Conservation (phyloP, 2,329 filamentous ascomycete genomes). For the Neurospora sp. region DNA sequence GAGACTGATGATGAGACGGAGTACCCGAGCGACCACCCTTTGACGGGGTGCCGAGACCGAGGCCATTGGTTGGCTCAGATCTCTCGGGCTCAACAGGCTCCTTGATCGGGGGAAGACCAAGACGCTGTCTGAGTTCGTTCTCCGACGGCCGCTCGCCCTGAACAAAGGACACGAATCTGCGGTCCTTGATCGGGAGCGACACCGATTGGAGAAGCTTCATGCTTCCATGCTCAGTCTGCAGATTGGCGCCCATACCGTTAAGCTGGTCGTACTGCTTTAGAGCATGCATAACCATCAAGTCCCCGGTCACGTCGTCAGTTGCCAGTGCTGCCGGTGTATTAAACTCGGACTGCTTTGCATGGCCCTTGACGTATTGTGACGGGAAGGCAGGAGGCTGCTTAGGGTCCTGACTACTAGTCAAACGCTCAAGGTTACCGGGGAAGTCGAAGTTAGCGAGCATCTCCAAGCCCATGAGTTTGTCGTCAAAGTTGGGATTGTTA, state of each 20-base stretch:
- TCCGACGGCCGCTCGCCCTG: constrained; percentile 35
- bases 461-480: constrained; percentile 50
- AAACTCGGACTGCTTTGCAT: constrained; percentile 42
- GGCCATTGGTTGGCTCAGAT: constrained; percentile 25
- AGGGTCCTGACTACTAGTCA: constrained; percentile 43
- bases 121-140: constrained; percentile 38
- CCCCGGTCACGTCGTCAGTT: constrained; percentile 42
- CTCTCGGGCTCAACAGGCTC: constrained; percentile 21
- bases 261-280: constrained; percentile 46
- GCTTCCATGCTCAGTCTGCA: constrained; percentile 44
- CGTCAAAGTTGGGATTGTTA: constrained; percentile 46
- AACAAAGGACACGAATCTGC: constrained; percentile 39
- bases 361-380: constrained; percentile 49
- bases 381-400: constrained; percentile 49
- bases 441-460: constrained; percentile 50
- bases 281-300: constrained; percentile 48
- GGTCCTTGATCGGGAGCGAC: constrained; percentile 36
- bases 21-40: constrained; percentile 16
- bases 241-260: constrained; percentile 44
- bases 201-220: constrained; percentile 48
- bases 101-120: constrained; percentile 34
- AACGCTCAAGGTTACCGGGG: constrained; percentile 47
- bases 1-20: constrained; percentile 24
- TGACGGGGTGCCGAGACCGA: constrained; percentile 13
- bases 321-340: constrained; percentile 44